Conservation (phyloP, 164 flowering plant genomes). For the Houttuynia cordata region DNA sequence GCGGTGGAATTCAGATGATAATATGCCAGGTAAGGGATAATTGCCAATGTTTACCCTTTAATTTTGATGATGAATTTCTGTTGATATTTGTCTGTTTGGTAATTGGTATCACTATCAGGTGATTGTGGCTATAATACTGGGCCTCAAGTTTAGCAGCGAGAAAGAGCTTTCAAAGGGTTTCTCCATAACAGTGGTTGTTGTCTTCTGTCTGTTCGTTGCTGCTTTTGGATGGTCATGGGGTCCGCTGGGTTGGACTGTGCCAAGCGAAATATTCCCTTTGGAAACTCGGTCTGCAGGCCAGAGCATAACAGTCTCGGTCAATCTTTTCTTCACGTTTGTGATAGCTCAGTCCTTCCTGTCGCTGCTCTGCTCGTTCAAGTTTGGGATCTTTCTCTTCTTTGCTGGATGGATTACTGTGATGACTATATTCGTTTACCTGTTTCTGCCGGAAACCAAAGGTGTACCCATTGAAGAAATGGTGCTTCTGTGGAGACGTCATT, state of each 20-base stretch:
- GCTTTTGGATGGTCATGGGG: constrained; percentile 68
- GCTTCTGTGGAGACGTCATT: constrained; percentile 44
- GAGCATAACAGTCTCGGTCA: constrained; percentile 45
- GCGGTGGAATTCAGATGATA: constrained; percentile 81
- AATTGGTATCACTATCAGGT: constrained; percentile 34
- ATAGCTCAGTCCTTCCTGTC: constrained; percentile 42
- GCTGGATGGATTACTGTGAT: constrained; percentile 47
- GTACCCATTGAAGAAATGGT: constrained; percentile 56
- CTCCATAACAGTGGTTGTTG: constrained; percentile 52
- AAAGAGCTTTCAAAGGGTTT: constrained; percentile 43
- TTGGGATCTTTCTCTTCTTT: constrained; percentile 49
- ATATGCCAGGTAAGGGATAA: constrained; percentile 51
- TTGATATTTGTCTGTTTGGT: neutral
- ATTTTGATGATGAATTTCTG: neutral
- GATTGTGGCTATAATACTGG: constrained; percentile 56
- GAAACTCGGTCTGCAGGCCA: constrained; percentile 52
- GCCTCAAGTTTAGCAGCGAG: constrained; percentile 43
- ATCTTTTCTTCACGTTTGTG: constrained; percentile 43
- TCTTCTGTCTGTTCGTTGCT: constrained; percentile 67
- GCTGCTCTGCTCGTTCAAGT: constrained; percentile 37
- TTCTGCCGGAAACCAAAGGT: constrained; percentile 55
- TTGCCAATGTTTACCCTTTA: neutral
- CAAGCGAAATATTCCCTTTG: constrained; percentile 48
- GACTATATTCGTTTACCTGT: constrained; percentile 38
- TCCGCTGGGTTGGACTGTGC: constrained; percentile 52